Percentiles rank a stretch among this genome's conserved stretches.
These are phyloP conservation scores for Ramaria sp. DNA, from an alignment of 768 basidiomycete genomes.

Conservation along the genomic window DNA sequence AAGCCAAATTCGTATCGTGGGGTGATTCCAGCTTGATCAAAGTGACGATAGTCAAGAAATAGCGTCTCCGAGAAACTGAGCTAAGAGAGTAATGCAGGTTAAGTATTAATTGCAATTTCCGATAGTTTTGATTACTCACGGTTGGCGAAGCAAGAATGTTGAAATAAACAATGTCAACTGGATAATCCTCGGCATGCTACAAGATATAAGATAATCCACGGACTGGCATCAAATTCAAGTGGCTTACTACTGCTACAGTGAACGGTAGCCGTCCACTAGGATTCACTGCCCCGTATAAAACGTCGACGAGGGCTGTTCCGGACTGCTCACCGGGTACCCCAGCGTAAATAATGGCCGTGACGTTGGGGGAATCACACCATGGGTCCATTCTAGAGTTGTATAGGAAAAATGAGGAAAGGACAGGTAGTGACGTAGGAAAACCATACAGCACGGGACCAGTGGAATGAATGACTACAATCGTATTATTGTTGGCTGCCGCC, in stretches of 20 bases:
- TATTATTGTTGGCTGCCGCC: slow-evolving; percentile 30
- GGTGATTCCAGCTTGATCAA: too few relatives aligned
- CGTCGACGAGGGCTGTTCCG: slow-evolving; percentile 28
- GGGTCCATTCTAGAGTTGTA: too few relatives aligned
- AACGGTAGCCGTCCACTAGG: slow-evolving; percentile 30
- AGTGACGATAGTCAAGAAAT: too few relatives aligned
- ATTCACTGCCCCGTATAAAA: slow-evolving; percentile 29
- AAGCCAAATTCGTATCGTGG: too few relatives aligned
- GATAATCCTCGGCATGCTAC: slow-evolving; percentile 6
- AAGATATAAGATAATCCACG: not conserved
- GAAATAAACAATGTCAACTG: slow-evolving; percentile 10
- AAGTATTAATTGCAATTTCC: too few relatives aligned
- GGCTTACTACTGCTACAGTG: slow-evolving; percentile 25
- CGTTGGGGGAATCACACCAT: too few relatives aligned
- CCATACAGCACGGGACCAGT: slow-evolving; percentile 42
- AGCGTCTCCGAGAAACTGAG: too few relatives aligned
- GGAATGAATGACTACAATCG: slow-evolving; percentile 58
- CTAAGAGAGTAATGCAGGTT: too few relatives aligned
- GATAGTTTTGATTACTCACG: too few relatives aligned
- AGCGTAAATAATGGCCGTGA: too few relatives aligned
- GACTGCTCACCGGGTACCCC: slow-evolving; percentile 32
- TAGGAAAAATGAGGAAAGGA: not conserved
- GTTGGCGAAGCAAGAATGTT: too few relatives aligned
- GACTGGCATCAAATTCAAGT: too few relatives aligned
- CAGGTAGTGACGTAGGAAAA: not conserved